These are phyloP conservation scores for Trypanosoma cruzi DNA, from an alignment of 208 protist species.

Conservation along the genomic window DNA sequence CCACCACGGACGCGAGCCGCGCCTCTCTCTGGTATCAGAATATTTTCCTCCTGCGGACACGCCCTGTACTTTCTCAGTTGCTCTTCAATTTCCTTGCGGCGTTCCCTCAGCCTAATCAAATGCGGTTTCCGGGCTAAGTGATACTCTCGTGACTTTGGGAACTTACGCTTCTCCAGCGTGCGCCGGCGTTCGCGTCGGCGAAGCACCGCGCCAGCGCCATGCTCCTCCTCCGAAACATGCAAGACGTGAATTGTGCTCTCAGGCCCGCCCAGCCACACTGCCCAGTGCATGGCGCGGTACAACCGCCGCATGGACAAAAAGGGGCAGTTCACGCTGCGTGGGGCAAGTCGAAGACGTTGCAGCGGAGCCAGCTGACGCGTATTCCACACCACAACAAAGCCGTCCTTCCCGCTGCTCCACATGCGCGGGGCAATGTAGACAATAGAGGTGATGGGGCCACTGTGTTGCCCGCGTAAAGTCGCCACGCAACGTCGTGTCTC, in stretches of 20 bases:
- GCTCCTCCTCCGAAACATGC: background rate
- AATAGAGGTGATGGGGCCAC: slow-evolving; percentile 50
- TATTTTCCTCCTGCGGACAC: background rate
- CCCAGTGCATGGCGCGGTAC: slow-evolving; percentile 23
- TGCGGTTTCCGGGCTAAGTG: background rate
- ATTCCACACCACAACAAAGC: slow-evolving; percentile 45
- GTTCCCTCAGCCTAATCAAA: slow-evolving; percentile 12
- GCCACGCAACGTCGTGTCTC: slow-evolving; percentile 25
- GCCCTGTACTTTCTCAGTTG: background rate
- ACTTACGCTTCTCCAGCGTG: background rate
- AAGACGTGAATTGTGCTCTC: slow-evolving; percentile 14
- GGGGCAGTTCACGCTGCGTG: background rate
- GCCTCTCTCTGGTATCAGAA: background rate
- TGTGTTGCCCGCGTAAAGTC: slow-evolving; percentile 42
- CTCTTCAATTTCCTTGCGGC: slow-evolving; percentile 22
- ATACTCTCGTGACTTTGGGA: background rate
- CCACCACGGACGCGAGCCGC: background rate
- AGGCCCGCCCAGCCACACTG: slow-evolving; percentile 19
- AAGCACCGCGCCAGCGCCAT: slow-evolving; percentile 6
- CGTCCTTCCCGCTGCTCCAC: slow-evolving; percentile 76
- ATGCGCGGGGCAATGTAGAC: slow-evolving; percentile 54
- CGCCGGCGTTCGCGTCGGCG: background rate
- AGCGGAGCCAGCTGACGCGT: background rate
- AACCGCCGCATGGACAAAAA: slow-evolving; percentile 20
- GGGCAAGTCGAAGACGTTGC: slow-evolving; percentile 11